Conservation (phyloP, 176 grass and related monocot genomes). For the Oryza australiensis region DNA sequence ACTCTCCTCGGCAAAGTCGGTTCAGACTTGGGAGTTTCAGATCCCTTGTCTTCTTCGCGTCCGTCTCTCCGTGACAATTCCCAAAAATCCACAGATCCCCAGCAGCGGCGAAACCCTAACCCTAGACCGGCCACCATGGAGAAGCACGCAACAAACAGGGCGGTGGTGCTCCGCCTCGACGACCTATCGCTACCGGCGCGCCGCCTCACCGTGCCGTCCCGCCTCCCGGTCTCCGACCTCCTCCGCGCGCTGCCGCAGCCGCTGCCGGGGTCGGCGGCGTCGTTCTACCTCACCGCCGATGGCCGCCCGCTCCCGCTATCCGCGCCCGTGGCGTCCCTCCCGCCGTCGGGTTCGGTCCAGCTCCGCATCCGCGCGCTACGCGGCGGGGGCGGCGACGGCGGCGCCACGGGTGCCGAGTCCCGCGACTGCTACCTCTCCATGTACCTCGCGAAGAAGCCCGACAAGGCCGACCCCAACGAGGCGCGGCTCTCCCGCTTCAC, state of each 20-base stretch:
- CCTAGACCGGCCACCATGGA: slow-evolving; percentile 38
- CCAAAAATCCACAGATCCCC: not conserved
- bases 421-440: slow-evolving; percentile 99
- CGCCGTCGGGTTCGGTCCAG: slow-evolving; percentile 35
- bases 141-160: not conserved
- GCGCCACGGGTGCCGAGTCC: slow-evolving; percentile 93
- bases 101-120: slow-evolving; percentile 40
- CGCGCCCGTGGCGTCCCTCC: slow-evolving; percentile 31
- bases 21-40: not conserved
- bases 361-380: slow-evolving; percentile 65
- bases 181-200: slow-evolving; percentile 45
- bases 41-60: not conserved
- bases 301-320: slow-evolving; percentile 45
- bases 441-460: slow-evolving; percentile 91
- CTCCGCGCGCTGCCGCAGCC: slow-evolving; percentile 40
- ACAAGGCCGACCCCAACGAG: slow-evolving; percentile 97
- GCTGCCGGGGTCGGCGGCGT: not conserved
- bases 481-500: slow-evolving; percentile 88
- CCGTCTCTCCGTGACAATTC: not conserved
- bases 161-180: slow-evolving; percentile 48
- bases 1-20: not conserved
- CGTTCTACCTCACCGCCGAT: slow-evolving; percentile 70
- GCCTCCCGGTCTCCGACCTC: slow-evolving; percentile 56
- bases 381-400: slow-evolving; percentile 90
- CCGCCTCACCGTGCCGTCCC: slow-evolving; percentile 45